Evolutionary conservation across 306 rosid genomes (phyloP).

Genomic region (Cyamopsis tetragonoloba): DNA sequence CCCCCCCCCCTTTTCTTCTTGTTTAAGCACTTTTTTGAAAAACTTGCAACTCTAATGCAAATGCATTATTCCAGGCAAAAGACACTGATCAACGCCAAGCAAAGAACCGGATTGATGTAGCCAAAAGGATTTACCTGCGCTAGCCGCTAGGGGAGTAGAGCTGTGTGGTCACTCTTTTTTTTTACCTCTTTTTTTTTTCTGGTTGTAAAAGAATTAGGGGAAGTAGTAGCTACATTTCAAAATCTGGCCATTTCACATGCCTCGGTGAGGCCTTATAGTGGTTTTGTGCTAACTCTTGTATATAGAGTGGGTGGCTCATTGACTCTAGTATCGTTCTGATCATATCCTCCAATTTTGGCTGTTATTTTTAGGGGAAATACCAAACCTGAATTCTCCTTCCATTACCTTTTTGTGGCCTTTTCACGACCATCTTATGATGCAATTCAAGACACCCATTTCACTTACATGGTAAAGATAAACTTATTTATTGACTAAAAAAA

Average conservation of each 20-base stretch:
- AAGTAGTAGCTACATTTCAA: background rate
- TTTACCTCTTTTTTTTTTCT: background rate
- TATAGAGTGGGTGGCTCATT: conserved; percentile 17
- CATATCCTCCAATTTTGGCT: background rate
- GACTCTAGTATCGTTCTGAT: background rate
- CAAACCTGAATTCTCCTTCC: background rate
- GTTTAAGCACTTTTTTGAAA: background rate
- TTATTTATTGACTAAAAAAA: too few species aligned
- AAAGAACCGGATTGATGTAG: conserved; percentile 11
- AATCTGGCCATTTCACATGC: background rate
- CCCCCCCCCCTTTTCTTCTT: background rate
- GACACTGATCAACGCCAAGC: background rate
- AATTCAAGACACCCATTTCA: background rate
- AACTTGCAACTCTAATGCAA: conserved; percentile 13
- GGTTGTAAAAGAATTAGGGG: background rate
- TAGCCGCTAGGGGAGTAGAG: conserved; percentile 33
- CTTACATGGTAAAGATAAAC: background rate
- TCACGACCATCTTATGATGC: background rate
- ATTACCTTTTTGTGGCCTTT: background rate
- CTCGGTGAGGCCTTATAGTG: background rate
- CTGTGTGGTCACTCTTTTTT: background rate
- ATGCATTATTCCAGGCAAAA: conserved; percentile 41
- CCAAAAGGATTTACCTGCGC: conserved; percentile 37
- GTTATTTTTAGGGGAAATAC: background rate
- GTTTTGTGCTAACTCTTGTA: conserved; percentile 13